A percentile compares a stretch with the other conserved stretches of the same genome.
Evolutionary conservation across 1,139 yeast genomes (phyloP).

Genomic region (Yamadazyma dendronema): DNA sequence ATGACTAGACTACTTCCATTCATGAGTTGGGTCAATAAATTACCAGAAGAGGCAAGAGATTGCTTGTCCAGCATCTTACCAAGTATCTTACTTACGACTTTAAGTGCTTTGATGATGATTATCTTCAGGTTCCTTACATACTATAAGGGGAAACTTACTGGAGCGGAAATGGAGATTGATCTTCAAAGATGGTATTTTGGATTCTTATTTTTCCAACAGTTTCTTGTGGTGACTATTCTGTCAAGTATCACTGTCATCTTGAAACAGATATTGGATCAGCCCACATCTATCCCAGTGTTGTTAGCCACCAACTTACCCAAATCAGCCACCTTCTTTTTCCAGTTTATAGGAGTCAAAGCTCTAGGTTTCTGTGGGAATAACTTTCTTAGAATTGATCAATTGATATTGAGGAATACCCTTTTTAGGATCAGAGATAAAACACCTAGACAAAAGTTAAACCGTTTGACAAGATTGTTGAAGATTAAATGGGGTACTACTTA

Average conservation of each 20-base stretch:
- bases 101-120: constrained; percentile 55
- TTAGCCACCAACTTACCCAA: constrained; percentile 77
- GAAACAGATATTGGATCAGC: constrained; percentile 64
- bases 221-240: constrained; percentile 80
- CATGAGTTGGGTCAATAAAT: constrained; percentile 46
- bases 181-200: constrained; percentile 67
- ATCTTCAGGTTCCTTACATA: constrained; percentile 49
- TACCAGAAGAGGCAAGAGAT: constrained; percentile 54
- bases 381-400: constrained; percentile 52
- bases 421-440: constrained; percentile 46
- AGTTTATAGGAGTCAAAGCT: constrained; percentile 70
- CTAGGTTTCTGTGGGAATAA: constrained; percentile 70
- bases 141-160: constrained; percentile 53
- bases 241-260: constrained; percentile 72
- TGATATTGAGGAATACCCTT: constrained; percentile 38
- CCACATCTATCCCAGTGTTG: constrained; percentile 67
- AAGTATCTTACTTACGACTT: constrained; percentile 53
- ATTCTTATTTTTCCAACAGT: constrained; percentile 77
- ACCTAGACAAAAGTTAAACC: constrained; percentile 54
- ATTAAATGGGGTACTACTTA: constrained; percentile 77
- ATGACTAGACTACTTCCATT: constrained; percentile 55
- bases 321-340: constrained; percentile 78
- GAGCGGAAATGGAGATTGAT: constrained; percentile 55
- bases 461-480: constrained; percentile 42
- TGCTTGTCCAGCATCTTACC: constrained; percentile 60